Conservation (phyloP, 345 rosid genomes). For the Brassica rapa region DNA sequence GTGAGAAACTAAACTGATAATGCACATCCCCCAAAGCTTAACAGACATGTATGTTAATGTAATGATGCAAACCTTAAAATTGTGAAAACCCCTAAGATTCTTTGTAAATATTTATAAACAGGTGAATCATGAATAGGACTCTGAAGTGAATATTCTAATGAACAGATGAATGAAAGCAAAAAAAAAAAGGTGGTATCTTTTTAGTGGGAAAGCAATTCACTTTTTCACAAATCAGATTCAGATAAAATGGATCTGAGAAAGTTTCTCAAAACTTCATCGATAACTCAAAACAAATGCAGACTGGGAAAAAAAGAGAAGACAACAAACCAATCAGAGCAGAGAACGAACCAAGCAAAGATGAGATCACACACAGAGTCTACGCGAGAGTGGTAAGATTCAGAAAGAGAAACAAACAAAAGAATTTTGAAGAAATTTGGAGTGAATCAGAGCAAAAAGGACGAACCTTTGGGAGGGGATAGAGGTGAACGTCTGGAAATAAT, state of each 20-base stretch:
- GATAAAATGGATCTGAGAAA: conserved; percentile 17
- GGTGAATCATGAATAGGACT: background rate
- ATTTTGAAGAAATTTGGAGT: background rate
- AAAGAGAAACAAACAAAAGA: background rate
- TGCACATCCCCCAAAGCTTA: no score
- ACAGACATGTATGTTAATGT: background rate
- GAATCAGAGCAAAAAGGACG: conserved; percentile 28
- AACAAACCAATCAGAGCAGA: conserved; percentile 8
- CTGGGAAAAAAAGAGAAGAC: background rate
- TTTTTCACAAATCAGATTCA: conserved; percentile 10
- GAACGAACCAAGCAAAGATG: background rate
- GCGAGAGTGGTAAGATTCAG: background rate
- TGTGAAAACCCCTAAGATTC: no score
- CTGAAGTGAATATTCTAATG: conserved; percentile 8
- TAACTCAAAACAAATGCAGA: conserved; percentile 9
- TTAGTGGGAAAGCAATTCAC: conserved; percentile 17
- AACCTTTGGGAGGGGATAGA: conserved; percentile 17
- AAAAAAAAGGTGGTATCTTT: conserved; percentile 8
- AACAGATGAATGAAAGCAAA: background rate
- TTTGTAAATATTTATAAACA: background rate
- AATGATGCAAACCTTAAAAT: background rate
- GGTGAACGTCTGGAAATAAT: background rate
- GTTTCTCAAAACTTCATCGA: background rate
- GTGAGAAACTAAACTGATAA: no score
- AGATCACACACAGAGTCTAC: conserved; percentile 5